Percentiles rank a stretch among this genome's conserved stretches.
Conservation (phyloP, 768 basidiomycete genomes). For the Cystobasidium onofrii region DNA sequence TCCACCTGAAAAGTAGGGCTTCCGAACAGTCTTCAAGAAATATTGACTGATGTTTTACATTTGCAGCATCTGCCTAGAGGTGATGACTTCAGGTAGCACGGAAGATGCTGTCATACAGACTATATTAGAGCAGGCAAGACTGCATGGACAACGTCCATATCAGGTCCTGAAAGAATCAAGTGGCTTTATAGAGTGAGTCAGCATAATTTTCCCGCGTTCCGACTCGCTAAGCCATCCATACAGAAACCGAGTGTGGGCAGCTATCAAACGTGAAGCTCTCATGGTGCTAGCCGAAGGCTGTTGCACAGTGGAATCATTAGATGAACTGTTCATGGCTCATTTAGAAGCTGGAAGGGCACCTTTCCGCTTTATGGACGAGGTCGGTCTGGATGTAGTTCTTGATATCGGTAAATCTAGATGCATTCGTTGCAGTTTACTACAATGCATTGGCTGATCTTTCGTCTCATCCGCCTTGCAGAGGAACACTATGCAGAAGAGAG, state of each 20-base stretch:
- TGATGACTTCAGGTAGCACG: constrained; percentile 22
- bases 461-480: not conserved
- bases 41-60: not conserved
- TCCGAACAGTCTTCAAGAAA: not conserved
- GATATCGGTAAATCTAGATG: constrained; percentile 8
- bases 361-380: constrained; percentile 22
- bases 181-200: constrained; percentile 19
- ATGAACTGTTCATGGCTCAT: constrained; percentile 3
- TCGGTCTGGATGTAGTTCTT: constrained; percentile 26
- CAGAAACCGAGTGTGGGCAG: not conserved
- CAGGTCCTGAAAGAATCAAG: constrained; percentile 10
- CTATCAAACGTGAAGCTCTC: constrained; percentile 26
- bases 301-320: not conserved
- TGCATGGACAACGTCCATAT: constrained; percentile 18
- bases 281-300: constrained; percentile 15
- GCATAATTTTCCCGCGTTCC: too few species aligned
- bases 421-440: not conserved
- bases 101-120: not conserved
- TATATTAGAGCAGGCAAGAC: not conserved
- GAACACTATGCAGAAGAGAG: constrained; percentile 25
- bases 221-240: not conserved
- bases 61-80: not conserved
- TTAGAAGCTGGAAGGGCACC: constrained; percentile 10
- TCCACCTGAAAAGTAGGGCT: constrained; percentile 6
- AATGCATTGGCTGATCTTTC: not conserved